These are phyloP conservation scores for Solanum hybrid DNA, from an alignment of 305 asterid genomes.

Conservation along the genomic window DNA sequence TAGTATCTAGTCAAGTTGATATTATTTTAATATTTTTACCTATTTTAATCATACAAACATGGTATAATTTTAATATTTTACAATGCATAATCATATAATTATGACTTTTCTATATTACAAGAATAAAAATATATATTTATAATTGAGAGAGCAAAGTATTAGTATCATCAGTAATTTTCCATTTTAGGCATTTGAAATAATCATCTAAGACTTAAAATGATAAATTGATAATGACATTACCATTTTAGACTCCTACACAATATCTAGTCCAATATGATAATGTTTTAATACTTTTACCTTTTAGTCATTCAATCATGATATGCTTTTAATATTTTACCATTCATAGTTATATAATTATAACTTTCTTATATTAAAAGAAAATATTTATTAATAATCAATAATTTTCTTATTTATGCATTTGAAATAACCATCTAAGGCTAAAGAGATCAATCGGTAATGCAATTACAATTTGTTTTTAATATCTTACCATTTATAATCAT, in stretches of 20 bases:
- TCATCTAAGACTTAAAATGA: neutral
- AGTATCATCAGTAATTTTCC: neutral
- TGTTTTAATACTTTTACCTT: neutral
- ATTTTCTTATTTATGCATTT: too few relatives aligned
- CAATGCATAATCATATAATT: neutral
- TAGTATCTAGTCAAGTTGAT: neutral
- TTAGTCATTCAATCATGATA: neutral
- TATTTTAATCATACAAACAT: neutral
- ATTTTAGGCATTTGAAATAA: neutral
- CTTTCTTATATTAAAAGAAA: neutral
- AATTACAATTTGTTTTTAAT: neutral
- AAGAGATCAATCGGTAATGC: neutral
- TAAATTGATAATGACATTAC: neutral
- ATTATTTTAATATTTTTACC: neutral
- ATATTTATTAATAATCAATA: neutral
- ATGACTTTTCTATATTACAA: neutral
- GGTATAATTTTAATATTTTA: neutral
- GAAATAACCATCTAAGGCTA: neutral
- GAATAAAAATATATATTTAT: too few relatives aligned
- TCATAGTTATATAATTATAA: too few relatives aligned
- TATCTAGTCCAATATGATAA: neutral
- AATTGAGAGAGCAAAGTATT: neutral
- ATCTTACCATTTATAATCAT: too few relatives aligned
- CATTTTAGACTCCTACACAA: neutral
- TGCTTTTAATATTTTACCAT: neutral